A percentile compares a stretch with the other conserved stretches of the same genome.
Conservation (phyloP, 2,329 filamentous ascomycete species). For the Colletotrichum lini region DNA sequence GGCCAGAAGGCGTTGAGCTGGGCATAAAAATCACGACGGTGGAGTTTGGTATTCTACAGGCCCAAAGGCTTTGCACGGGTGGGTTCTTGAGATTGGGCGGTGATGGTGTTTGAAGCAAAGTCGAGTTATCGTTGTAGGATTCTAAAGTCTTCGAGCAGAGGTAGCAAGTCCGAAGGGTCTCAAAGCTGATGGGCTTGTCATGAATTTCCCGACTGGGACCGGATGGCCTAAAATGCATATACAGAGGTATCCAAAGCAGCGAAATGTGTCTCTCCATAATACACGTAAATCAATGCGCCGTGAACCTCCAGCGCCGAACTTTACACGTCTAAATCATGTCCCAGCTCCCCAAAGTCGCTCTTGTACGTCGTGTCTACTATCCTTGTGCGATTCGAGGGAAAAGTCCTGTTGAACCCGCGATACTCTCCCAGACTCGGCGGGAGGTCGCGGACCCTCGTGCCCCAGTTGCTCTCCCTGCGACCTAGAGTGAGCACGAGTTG, state of each 20-base stretch:
- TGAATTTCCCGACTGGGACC: not conserved
- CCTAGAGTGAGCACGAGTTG: constrained; percentile 75
- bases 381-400: constrained; percentile 27
- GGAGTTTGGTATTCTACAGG: not conserved
- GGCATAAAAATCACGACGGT: not conserved
- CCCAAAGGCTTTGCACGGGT: too few species aligned
- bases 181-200: too few species aligned
- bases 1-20: constrained; percentile 18
- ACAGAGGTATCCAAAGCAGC: not conserved
- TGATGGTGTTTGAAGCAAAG: too few species aligned
- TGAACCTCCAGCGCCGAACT: not conserved
- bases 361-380: constrained; percentile 16
- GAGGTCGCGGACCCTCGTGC: constrained; percentile 70
- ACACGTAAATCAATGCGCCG: too few species aligned
- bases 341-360: constrained; percentile 12
- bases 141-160: too few species aligned
- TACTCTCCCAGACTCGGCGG: constrained; percentile 71
- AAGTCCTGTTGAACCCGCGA: constrained; percentile 48
- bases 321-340: not conserved
- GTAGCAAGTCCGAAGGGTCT: too few species aligned
- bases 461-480: constrained; percentile 74
- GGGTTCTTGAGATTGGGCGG: too few species aligned
- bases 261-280: too few species aligned
- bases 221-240: not conserved
- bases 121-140: too few species aligned